Conservation (phyloP, 148 eudicot genomes). For the Beta vulgaris region DNA sequence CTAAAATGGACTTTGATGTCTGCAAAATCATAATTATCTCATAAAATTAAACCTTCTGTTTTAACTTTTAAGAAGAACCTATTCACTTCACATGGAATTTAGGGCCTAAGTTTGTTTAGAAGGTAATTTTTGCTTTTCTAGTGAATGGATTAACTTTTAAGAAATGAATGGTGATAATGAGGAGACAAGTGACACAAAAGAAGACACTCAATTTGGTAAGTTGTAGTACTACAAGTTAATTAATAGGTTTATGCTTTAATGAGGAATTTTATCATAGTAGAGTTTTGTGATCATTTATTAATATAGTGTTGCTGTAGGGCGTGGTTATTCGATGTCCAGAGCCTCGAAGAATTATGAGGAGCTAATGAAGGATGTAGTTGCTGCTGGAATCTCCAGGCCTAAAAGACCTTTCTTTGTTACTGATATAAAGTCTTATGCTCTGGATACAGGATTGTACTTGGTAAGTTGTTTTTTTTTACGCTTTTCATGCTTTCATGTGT, state of each 20-base stretch:
- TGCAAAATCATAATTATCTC: too few species aligned
- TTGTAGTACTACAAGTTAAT: not conserved
- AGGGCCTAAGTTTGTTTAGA: too few species aligned
- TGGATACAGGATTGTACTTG: not conserved
- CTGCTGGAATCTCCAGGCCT: slow-evolving; percentile 20
- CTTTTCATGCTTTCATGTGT: too few species aligned
- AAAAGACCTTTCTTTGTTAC: slow-evolving; percentile 16
- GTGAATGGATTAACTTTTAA: too few species aligned
- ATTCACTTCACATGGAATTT: too few species aligned
- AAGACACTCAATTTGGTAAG: not conserved
- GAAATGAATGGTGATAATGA: not conserved
- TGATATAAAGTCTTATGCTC: not conserved
- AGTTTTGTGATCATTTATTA: too few species aligned
- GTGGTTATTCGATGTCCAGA: too few species aligned
- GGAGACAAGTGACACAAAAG: not conserved
- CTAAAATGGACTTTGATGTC: too few species aligned
- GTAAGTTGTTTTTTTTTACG: slow-evolving; percentile 18
- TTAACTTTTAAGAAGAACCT: too few species aligned
- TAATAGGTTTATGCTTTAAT: not conserved
- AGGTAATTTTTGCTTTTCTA: too few species aligned
- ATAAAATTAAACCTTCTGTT: too few species aligned
- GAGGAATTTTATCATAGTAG: too few species aligned
- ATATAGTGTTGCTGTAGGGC: not conserved
- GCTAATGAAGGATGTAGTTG: not conserved
- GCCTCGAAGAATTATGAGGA: not conserved